Base-by-base conservation (phyloP, 768 basidiomycete species). In the Paxillus rubicundulus region DNA sequence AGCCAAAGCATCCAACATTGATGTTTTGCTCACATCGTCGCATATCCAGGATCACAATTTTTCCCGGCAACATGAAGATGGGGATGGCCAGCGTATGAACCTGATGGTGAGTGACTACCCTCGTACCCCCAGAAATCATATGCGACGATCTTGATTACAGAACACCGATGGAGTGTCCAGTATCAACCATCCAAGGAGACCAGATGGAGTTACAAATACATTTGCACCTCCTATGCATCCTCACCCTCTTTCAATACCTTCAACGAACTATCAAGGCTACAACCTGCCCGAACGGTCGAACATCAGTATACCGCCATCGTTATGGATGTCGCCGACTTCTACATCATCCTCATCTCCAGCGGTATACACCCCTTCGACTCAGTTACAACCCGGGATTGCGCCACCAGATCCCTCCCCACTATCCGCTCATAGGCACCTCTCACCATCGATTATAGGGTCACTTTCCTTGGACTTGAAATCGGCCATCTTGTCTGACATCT, bases 281-380 rank as follows among this genome's bases (percentile, higher is more conserved):
- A 56, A 48, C 49, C 54, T 63, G 49, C 61, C 74, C 63, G 82
- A 85, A 61, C 82, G 78, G 61, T 76, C 78, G 43, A 72, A 74
- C 55, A 61, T 75, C 32, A 79, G 80, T 50, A 72, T 90, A 40
- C 86, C 85, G 43, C 87, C 89, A 3, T 88, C 89, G 37, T 71
- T 91, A 37, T 92, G 89, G 89, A 91, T 92, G 89, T 89, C 89
- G 12, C 80, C 88, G 43, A 72, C 81, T 5, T 78, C 79, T 37
- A 66, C 81, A 9, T 68, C 78, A 13, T 71, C 78, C 4, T 65
- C 77, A 18, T 72, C 78, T 27, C 72, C 78, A 7, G 65, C 74
- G 54, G 57, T 66, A 45, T 73, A 73, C 61, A 67, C 72, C 52
- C 67, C 75, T 33, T 70, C 74, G 54, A 49, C 69, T 42, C 69